Evolutionary conservation across 2,329 filamentous ascomycete genomes (phyloP).

Genomic region (Colletotrichum nymphaeae): DNA sequence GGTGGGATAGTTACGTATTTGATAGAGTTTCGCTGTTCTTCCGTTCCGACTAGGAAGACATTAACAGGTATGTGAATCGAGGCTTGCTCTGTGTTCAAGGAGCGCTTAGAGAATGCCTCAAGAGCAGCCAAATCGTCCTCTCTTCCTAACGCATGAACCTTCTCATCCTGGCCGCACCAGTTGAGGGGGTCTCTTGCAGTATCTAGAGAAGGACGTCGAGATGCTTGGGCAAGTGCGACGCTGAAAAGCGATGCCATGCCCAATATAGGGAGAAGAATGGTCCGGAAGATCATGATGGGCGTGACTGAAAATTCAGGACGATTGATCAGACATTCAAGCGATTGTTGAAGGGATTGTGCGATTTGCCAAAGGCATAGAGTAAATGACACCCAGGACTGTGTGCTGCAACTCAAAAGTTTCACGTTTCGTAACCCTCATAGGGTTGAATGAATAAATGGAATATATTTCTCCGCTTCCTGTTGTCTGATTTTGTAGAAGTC

Average conservation of each 20-base stretch:
- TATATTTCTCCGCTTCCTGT: not conserved
- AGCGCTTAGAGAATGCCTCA: not conserved
- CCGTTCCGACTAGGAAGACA: not conserved
- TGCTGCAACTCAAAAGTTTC: not conserved
- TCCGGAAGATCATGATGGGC: not conserved
- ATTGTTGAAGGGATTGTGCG: not conserved
- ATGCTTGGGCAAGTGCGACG: not conserved
- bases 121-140: not conserved
- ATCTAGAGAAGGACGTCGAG: not conserved
- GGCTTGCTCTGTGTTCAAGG: not conserved
- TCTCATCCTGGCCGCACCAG: not conserved
- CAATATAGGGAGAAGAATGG: not conserved
- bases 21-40: not conserved
- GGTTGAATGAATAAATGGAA: not conserved
- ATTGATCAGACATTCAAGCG: not conserved
- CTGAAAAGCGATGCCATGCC: not conserved
- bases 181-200: not conserved
- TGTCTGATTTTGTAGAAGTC: not conserved
- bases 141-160: not conserved
- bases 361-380: not conserved
- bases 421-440: not conserved
- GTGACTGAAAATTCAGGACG: not conserved
- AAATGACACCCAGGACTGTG: not conserved
- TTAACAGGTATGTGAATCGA: slow-evolving; percentile 1
- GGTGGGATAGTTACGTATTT: not conserved